Percentiles rank a stretch among this genome's conserved stretches.
Evolutionary conservation across 1,139 yeast species (phyloP).

Genomic region (Saccharomyces pastorianus): DNA sequence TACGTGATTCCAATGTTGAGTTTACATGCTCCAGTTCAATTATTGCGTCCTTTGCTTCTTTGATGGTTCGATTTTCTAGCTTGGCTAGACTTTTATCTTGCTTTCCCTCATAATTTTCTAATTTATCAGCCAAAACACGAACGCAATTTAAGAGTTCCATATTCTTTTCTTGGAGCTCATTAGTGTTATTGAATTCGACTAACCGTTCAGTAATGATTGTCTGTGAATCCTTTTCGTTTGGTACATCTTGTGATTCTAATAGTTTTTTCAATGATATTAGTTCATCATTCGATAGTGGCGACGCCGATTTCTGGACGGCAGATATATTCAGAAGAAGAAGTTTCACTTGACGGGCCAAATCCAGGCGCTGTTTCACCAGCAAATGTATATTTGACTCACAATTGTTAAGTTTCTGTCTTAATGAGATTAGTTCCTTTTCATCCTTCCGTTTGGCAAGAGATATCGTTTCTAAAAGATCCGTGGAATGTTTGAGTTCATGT

Average conservation of each 20-base stretch:
- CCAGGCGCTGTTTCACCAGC: constrained; percentile 52
- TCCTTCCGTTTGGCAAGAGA: constrained; percentile 37
- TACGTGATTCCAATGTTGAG: constrained; percentile 36
- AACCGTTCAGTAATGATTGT: constrained; percentile 62
- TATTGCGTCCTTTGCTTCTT: constrained; percentile 73
- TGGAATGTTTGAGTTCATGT: constrained; percentile 44
- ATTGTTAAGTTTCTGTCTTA: constrained; percentile 32
- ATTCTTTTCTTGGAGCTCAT: constrained; percentile 67
- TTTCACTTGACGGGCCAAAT: constrained; percentile 74
- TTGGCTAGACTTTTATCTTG: constrained; percentile 29
- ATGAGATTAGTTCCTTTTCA: constrained; percentile 20
- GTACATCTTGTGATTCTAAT: constrained; percentile 26
- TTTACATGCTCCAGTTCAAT: constrained; percentile 57
- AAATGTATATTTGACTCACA: constrained; percentile 35
- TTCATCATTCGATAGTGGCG: constrained; percentile 52
- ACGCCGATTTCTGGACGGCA: constrained; percentile 28
- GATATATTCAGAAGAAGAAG: constrained; percentile 44
- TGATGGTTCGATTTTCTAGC: constrained; percentile 49
- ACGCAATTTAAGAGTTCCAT: constrained; percentile 60
- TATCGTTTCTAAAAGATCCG: constrained; percentile 39
- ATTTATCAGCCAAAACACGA: constrained; percentile 58
- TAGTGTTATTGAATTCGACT: constrained; percentile 56
- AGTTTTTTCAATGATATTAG: constrained; percentile 38
- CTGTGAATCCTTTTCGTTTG: constrained; percentile 58
- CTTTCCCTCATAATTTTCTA: constrained; percentile 19